Conservation (phyloP, 169 alveolate genomes). For the Plasmodium coatneyi region DNA sequence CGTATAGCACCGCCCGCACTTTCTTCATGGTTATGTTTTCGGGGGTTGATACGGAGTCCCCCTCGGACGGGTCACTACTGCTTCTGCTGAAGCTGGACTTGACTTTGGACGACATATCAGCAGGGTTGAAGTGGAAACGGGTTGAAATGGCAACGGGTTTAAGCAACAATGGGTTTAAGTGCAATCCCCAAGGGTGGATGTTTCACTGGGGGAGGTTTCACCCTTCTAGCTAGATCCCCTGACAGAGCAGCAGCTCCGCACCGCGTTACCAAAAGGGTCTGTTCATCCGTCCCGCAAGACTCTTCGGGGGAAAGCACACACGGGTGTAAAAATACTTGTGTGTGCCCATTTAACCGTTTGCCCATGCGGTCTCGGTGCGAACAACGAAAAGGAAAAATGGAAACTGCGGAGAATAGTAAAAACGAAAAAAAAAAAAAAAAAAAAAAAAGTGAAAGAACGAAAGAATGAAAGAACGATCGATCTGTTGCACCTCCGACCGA, state of each 20-base stretch:
- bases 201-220: too few relatives aligned
- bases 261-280: neutral
- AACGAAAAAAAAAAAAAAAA: neutral
- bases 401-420: neutral
- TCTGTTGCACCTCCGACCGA: neutral
- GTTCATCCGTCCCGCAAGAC: neutral
- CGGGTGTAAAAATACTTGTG: neutral
- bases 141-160: neutral
- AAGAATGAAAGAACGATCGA: neutral
- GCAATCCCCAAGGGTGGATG: neutral
- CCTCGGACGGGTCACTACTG: constrained; percentile 10
- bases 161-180: neutral
- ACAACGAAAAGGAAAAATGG: neutral
- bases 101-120: neutral
- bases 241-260: neutral
- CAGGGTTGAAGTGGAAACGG: neutral
- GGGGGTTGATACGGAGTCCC: too few relatives aligned
- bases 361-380: neutral
- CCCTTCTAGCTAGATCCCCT: too few relatives aligned
- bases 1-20: constrained; percentile 30
- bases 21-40: constrained; percentile 12
- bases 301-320: neutral
- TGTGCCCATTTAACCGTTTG: neutral
- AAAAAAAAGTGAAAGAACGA: neutral
- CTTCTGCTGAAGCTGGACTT: constrained; percentile 7